Percentiles rank a stretch among this genome's conserved stretches.
Evolutionary conservation across 257 asterid species (phyloP).

Genomic region (Solanum rostratum): DNA sequence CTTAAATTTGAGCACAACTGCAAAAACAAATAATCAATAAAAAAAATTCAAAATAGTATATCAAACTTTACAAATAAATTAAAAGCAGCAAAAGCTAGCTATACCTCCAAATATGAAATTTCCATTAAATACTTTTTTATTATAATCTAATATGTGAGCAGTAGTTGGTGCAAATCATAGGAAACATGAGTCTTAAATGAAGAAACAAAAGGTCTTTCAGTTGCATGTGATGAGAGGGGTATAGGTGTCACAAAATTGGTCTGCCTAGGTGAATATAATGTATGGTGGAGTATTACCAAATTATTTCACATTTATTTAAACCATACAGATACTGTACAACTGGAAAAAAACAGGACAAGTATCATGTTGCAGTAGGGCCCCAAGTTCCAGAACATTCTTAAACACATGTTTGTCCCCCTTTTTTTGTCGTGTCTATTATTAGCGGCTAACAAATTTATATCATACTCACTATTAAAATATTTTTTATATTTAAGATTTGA

Average conservation of each 20-base stretch:
- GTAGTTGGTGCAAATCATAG: background rate
- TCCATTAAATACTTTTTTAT: too few relatives aligned
- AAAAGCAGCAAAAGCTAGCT: too few relatives aligned
- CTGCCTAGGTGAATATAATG: background rate
- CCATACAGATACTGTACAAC: background rate
- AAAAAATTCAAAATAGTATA: too few relatives aligned
- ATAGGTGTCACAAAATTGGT: background rate
- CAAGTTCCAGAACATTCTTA: background rate
- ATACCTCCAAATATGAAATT: too few relatives aligned
- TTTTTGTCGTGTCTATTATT: background rate
- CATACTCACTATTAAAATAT: background rate
- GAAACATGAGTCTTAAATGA: background rate
- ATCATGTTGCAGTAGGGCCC: background rate
- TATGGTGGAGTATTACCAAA: background rate
- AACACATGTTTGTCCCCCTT: background rate
- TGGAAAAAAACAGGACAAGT: background rate
- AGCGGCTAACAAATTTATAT: rapidly evolving
- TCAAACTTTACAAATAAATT: too few relatives aligned
- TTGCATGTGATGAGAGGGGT: background rate
- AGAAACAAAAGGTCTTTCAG: background rate
- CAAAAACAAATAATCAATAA: too few relatives aligned
- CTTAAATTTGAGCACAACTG: too few relatives aligned
- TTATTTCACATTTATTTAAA: background rate
- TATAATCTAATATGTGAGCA: background rate
- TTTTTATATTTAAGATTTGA: background rate